These are phyloP conservation scores for Porodaedalea pini DNA, from an alignment of 1,284 basidiomycete species.

Conservation along the genomic window DNA sequence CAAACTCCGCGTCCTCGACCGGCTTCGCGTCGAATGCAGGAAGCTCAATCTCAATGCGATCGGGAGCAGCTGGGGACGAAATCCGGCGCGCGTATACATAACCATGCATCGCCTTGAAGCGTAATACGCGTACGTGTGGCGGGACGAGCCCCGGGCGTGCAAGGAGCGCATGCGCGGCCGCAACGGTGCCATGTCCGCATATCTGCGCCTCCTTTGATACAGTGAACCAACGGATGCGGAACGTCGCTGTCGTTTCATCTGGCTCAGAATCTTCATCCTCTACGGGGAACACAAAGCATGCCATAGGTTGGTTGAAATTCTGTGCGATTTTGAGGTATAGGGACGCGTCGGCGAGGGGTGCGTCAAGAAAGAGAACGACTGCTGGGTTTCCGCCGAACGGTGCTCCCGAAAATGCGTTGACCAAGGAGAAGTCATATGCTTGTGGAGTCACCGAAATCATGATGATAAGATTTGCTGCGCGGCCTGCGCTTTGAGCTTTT, in stretches of 20 bases:
- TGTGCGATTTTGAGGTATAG: slow-evolving; percentile 35
- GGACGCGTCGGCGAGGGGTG: slow-evolving; percentile 27
- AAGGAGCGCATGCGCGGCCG: slow-evolving; percentile 42
- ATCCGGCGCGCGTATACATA: slow-evolving; percentile 18
- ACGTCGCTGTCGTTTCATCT: slow-evolving; percentile 25
- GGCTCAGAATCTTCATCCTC: slow-evolving; percentile 23
- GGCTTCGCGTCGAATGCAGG: slow-evolving; percentile 31
- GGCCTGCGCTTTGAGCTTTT: background rate
- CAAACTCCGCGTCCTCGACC: slow-evolving; percentile 31
- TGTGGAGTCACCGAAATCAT: background rate
- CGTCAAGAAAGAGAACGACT: slow-evolving; percentile 40
- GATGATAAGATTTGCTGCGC: no score
- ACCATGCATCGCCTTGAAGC: slow-evolving; percentile 34
- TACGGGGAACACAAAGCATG: slow-evolving; percentile 37
- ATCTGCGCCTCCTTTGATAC: slow-evolving; percentile 34
- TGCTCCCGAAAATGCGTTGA: slow-evolving; percentile 46
- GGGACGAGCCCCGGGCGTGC: slow-evolving; percentile 25
- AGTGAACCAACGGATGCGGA: slow-evolving; percentile 41
- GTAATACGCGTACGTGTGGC: slow-evolving; percentile 30
- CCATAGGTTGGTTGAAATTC: slow-evolving; percentile 48
- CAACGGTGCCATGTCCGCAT: slow-evolving; percentile 52
- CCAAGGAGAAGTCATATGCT: slow-evolving; percentile 31
- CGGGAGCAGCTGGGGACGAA: slow-evolving; percentile 28
- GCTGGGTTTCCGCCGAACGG: slow-evolving; percentile 52
- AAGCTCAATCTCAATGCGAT: slow-evolving; percentile 42